Percentiles rank a stretch among this genome's conserved stretches.
Evolutionary conservation across 345 rosid species (phyloP).

Genomic region (Corchorus olitorius): DNA sequence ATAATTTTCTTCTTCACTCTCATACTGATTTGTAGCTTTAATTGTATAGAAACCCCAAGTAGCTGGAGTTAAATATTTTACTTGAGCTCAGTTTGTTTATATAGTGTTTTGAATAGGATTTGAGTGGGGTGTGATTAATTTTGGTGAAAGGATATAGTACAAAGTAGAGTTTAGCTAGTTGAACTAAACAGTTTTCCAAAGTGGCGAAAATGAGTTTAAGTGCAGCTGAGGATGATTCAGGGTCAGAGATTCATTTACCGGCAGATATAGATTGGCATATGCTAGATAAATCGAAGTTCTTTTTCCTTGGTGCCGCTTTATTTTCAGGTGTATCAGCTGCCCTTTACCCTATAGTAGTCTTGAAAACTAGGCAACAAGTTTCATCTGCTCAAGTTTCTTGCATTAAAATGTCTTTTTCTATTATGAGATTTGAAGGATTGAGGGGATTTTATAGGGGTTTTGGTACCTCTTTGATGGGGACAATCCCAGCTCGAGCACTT

Average conservation of each 20-base stretch:
- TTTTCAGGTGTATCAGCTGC: conserved; percentile 93
- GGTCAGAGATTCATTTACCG: conserved; percentile 73
- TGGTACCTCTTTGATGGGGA: conserved; percentile 89
- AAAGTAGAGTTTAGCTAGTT: conserved; percentile 8
- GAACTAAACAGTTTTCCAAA: conserved; percentile 20
- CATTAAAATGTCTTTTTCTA: conserved; percentile 57
- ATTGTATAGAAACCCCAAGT: conserved; percentile 15
- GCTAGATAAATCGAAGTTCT: conserved; percentile 94
- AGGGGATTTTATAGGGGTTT: conserved; percentile 84
- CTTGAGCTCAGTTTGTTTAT: conserved; percentile 7
- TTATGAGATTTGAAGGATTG: conserved; percentile 69
- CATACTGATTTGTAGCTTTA: conserved; percentile 1
- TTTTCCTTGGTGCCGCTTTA: conserved; percentile 79
- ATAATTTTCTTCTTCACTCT: neutral
- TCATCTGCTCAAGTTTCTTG: conserved; percentile 54
- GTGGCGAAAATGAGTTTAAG: conserved; percentile 87
- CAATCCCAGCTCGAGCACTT: conserved; percentile 90
- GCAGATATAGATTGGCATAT: conserved; percentile 95
- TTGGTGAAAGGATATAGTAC: neutral
- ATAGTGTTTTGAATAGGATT: conserved; percentile 18
- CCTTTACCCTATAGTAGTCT: conserved; percentile 80
- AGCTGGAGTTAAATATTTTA: neutral
- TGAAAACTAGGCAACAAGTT: conserved; percentile 91
- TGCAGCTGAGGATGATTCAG: conserved; percentile 76
- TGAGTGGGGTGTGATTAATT: conserved; percentile 12